Percentiles rank a stretch among this genome's conserved stretches.
Evolutionary conservation across 257 asterid genomes (phyloP).

Genomic region (Gentiana macrophylla): DNA sequence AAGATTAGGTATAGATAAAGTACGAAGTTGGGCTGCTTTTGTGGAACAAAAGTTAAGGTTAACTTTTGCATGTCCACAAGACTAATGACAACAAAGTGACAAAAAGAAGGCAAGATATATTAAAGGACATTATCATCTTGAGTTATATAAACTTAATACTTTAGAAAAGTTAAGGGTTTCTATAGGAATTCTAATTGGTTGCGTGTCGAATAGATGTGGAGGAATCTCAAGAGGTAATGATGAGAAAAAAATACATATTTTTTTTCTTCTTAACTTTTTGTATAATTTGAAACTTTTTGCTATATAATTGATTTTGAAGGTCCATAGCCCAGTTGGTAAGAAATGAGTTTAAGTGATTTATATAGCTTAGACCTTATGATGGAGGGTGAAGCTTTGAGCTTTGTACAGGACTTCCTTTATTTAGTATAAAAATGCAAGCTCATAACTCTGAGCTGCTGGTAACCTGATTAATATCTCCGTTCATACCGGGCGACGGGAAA

Average conservation of each 20-base stretch:
- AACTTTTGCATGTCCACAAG: slow-evolving; percentile 1
- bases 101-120: slow-evolving; percentile 6
- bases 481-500: no score
- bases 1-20: slow-evolving; percentile 12
- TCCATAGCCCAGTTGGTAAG: no score
- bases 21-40: slow-evolving; percentile 13
- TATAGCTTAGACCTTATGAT: no score
- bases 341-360: no score
- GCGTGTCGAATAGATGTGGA: slow-evolving; percentile 7
- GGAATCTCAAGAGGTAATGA: slow-evolving; percentile 12
- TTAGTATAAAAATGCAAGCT: no score
- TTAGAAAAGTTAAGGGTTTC: slow-evolving; percentile 6
- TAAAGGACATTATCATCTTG: slow-evolving; percentile 39
- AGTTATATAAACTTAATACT: slow-evolving; percentile 9
- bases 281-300: no score
- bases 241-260: not conserved
- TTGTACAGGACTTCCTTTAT: no score
- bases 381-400: no score
- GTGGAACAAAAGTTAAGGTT: slow-evolving; percentile 1
- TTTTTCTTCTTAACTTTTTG: not conserved
- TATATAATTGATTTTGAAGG: no score
- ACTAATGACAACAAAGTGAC: slow-evolving; percentile 2
- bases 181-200: slow-evolving; percentile 2
- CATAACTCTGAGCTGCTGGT: no score
- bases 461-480: no score